phyloP scores from a whole-genome alignment of 2,329 filamentous ascomycete genomes.

The Fusarium nisikadoi region DNA sequence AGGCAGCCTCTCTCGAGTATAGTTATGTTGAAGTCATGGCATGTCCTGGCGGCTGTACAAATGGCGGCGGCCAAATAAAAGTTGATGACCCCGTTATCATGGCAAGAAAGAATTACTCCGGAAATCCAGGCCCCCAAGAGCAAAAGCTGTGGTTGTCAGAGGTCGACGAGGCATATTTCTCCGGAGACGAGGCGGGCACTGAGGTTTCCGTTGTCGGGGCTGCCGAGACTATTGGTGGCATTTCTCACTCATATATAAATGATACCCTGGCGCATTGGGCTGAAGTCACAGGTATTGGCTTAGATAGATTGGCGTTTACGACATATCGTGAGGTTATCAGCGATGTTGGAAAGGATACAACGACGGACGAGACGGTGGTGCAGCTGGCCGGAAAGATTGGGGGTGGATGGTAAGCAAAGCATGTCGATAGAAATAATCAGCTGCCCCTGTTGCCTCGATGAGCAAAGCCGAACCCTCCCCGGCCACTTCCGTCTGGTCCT shows the following conservation, averaged over 20 bases:
- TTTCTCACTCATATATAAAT: constrained; percentile 73
- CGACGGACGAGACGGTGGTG: constrained; percentile 80
- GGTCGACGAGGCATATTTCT: constrained; percentile 92
- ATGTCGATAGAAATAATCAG: constrained; percentile 48
- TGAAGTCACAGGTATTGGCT: constrained; percentile 72
- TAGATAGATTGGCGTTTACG: constrained; percentile 81
- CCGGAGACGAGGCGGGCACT: constrained; percentile 67
- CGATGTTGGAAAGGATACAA: constrained; percentile 84
- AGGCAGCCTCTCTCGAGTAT: constrained; percentile 70
- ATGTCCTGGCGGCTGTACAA: constrained; percentile 98
- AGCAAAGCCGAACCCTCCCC: constrained; percentile 82
- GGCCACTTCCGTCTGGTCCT: constrained; percentile 80
- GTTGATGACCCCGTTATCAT: constrained; percentile 77
- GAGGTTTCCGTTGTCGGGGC: constrained; percentile 43
- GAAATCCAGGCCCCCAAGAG: constrained; percentile 76
- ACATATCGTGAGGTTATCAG: constrained; percentile 93
- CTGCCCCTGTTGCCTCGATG: constrained; percentile 64
- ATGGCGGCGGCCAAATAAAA: constrained; percentile 95
- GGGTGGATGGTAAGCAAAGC: constrained; percentile 80
- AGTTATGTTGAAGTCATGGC: constrained; percentile 99
- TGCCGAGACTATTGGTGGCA: constrained; percentile 66
- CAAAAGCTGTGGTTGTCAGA: constrained; percentile 86
- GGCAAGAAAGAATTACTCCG: constrained; percentile 58
- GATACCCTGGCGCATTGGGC: constrained; percentile 82
- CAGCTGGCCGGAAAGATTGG: constrained; percentile 91